Evolutionary conservation across 305 asterid genomes (phyloP).

Genomic region (Fraxinus sp.): DNA sequence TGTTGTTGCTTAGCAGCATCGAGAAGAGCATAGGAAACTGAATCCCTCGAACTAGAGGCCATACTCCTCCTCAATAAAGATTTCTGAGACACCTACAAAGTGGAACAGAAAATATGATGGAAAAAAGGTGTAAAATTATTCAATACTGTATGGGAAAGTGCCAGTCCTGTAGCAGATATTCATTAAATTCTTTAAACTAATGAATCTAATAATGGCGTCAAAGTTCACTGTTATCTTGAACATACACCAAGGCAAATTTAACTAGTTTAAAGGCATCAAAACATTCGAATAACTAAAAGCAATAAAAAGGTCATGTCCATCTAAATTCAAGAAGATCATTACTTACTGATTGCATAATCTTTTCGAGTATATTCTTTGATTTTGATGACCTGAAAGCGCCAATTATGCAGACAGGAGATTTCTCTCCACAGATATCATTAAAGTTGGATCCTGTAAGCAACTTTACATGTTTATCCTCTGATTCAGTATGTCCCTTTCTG

Average conservation of each 20-base stretch:
- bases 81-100: slow-evolving; percentile 71
- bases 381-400: slow-evolving; percentile 74
- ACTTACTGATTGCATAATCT: slow-evolving; percentile 67
- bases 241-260: not conserved
- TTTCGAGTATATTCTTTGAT: slow-evolving; percentile 55
- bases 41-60: slow-evolving; percentile 46
- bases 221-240: not conserved
- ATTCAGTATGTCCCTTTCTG: slow-evolving; percentile 37
- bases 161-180: not conserved
- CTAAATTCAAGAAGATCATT: not conserved
- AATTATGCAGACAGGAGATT: slow-evolving; percentile 71
- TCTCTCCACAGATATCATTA: slow-evolving; percentile 59
- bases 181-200: not conserved
- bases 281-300: not conserved
- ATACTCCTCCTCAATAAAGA: slow-evolving; percentile 54
- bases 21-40: slow-evolving; percentile 64
- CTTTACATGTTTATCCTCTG: slow-evolving; percentile 45
- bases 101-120: not conserved
- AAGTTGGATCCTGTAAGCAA: slow-evolving; percentile 64
- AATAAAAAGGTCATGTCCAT: not conserved
- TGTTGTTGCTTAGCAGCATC: slow-evolving; percentile 75
- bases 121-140: not conserved
- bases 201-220: not conserved
- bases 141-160: not conserved
- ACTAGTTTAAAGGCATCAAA: not conserved